Evolutionary conservation across 108 stramenopile species (phyloP).

Genomic region (Skeletonema marinoi): DNA sequence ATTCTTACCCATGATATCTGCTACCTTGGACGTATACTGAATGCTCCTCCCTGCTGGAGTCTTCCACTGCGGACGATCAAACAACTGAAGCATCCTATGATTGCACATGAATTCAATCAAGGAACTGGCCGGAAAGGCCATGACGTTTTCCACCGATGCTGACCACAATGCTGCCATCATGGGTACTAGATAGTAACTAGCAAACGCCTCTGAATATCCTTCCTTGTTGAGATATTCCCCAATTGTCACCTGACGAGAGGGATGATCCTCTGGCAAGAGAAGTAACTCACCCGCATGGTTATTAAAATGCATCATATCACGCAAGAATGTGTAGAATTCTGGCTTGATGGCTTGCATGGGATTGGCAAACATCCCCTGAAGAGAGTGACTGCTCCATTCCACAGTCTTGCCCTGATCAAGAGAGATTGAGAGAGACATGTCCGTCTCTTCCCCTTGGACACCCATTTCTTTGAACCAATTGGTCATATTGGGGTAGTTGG

Average conservation of each 20-base stretch:
- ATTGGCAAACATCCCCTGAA: conserved; percentile 77
- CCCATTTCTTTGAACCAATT: conserved; percentile 82
- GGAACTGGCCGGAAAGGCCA: conserved; percentile 80
- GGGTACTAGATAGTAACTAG: conserved; percentile 86
- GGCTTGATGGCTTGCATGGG: conserved; percentile 61
- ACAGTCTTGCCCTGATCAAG: conserved; percentile 80
- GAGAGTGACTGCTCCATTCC: conserved; percentile 86
- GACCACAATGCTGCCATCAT: conserved; percentile 97
- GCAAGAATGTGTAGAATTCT: conserved; percentile 77
- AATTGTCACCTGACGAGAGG: conserved; percentile 71
- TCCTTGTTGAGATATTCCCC: conserved; percentile 84
- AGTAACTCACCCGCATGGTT: conserved; percentile 72
- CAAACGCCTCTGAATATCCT: conserved; percentile 80
- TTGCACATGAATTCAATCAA: conserved; percentile 93
- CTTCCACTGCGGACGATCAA: conserved; percentile 87
- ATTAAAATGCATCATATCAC: conserved; percentile 90
- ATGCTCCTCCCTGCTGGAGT: conserved; percentile 80
- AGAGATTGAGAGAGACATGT: conserved; percentile 90
- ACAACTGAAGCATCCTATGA: conserved; percentile 92
- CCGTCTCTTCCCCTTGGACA: conserved; percentile 68
- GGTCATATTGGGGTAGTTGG: conserved; percentile 96
- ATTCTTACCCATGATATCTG: conserved; percentile 58
- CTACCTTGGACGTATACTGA: conserved; percentile 79
- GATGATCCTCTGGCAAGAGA: conserved; percentile 65
- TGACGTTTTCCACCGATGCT: conserved; percentile 80